Base-by-base conservation (phyloP, 2,329 filamentous ascomycete genomes). In the Penicillium sp. region DNA sequence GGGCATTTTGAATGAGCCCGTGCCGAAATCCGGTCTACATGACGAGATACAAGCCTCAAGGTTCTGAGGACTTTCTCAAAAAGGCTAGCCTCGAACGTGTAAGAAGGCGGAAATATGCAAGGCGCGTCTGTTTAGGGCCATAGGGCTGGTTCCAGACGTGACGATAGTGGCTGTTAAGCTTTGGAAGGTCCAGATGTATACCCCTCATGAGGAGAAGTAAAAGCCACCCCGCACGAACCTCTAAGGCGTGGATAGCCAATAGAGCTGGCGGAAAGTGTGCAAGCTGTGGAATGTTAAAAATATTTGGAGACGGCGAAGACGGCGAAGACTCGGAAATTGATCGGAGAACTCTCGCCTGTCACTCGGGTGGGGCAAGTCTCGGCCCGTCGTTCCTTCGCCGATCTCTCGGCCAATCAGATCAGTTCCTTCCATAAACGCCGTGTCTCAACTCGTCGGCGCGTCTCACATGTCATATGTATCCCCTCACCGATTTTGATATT, bases 151-250 rank as follows among this genome's bases (percentile, higher is more conserved):
- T 31, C 22, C 31, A 31, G n/a, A 2, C 6, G 14, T 43, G 39
- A 51, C 32, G 42, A 21, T 40, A 40, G 38, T 40, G 38, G 38
- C 38, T 40, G 32, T 34, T 14, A 18, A 21, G 38, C 38, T 40
- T 40, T 21, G 38, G 3, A 40, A 5, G 34, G 13, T 11, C 11
- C 10, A 14, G 10, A 24, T 45, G 18, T 36, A 43, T 43, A 34
- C 53, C 32, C 53, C 53, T 55, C 53, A 48, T 48, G 53, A 55
- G 53, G 53, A 38, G 53, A 42, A 44, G 7, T 14, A 16, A 4
- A 13, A 3, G 5, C 13, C 22, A 36, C 53, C n/a, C 43, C 38
- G 49, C 49, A 46, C 39, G 21, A 31, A 27, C 38, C 38, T 11
- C 16, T 11, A 4, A 9, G n/a, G 7, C 1, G 18, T 18, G 11